Base-by-base conservation (phyloP, 441 rosid species). In the Kokia cookei region DNA sequence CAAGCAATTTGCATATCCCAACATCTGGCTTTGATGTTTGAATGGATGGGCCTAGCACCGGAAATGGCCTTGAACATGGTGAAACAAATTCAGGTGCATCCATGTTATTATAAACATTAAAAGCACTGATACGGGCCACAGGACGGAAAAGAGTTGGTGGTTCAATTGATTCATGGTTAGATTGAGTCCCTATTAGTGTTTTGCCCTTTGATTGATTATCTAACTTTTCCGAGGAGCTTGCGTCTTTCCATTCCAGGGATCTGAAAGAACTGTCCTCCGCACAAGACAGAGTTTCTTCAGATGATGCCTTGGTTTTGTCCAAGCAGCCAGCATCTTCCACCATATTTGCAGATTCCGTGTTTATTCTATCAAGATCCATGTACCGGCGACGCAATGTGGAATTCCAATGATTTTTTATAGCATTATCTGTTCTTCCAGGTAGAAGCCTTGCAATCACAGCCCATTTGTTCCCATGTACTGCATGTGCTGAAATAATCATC, bases 341-440 rank as follows among this genome's bases (percentile, higher is more conserved):
- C 65, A 78, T 73, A 69, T 76, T 79, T 65, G 73, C 76, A 67
- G 82, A 75, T 70, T 76, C 85, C 4, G 63, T 53, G 63, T 77
- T 82, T 1, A 62, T 73, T 73, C 72, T 81, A 59, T 78, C 82
- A 74, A 71, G 73, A 50, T 82, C 91, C 40, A 64, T 75, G 76
- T 66, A 73, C 69, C 86, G 85, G 29, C 95, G 88, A 76, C 86
- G 80, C 43, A 88, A 81, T 71, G 91, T 82, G 69, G 91, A 88
- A 78, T 90, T 88, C 95, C 95, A 90, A 65, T 88, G 95, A 68
- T 88, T 86, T 80, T 90, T 88, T 62, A 88, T 88, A 62, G 92
- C 89, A 24, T 90, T 88, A 77, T 90, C 95, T 47, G 95, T 90
- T 73, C 95, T 82, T 58, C 95, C 92, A 0, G 85, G 89, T 35